Evolutionary conservation across 2,329 filamentous ascomycete genomes (phyloP), one percentile per base, ranked within the genome.

Genomic region (Pseudogymnoascus sp.): DNA sequence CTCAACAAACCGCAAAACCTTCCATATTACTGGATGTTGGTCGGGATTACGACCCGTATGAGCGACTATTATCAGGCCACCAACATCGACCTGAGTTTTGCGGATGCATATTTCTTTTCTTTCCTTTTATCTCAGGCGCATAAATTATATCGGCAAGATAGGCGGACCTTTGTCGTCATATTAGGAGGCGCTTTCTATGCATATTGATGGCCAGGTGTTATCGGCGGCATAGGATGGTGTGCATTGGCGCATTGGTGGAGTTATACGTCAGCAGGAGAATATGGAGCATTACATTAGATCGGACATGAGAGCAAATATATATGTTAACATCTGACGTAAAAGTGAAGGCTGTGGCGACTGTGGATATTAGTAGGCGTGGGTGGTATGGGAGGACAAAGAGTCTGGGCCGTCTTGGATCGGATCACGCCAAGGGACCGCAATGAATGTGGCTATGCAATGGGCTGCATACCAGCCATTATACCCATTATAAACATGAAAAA

Each of bases 211-310:
- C 45, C 45, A 30, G 45, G 45, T 52, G 26, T 52, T 52, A 33
- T 52, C 45, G 26, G 45, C 26, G 45, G 26, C 45, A 52, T 52
- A 52, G 45, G 45, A 52, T 15, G 45, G 26, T 52, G 26, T 52
- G 45, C 9, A 30, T 30, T 52, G 45, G 45, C 45, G 45, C 45
- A 52, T 52, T 26, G 45, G 26, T 33, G 45, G 26, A 52, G 45
- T 52, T 52, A 52, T 52, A 52, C 45, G 45, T 52, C 23, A 30
- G 26, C 15, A 52, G 45, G 45, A 19, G 45, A 52, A 52, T 33
- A 52, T 18, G 45, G 45, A 33, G 45, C 45, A 52, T 52, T 52
- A 52, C 45, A 52, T 52, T 52, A 52, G 45, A 52, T 33, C 45
- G 33, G 45, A 19, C 45, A 7, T 8, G 45, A 30, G 45, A 18